Percentiles rank a stretch among this genome's conserved stretches.
Evolutionary conservation across 352 stramenopile genomes (phyloP).

Genomic region (Peronospora farinosa): DNA sequence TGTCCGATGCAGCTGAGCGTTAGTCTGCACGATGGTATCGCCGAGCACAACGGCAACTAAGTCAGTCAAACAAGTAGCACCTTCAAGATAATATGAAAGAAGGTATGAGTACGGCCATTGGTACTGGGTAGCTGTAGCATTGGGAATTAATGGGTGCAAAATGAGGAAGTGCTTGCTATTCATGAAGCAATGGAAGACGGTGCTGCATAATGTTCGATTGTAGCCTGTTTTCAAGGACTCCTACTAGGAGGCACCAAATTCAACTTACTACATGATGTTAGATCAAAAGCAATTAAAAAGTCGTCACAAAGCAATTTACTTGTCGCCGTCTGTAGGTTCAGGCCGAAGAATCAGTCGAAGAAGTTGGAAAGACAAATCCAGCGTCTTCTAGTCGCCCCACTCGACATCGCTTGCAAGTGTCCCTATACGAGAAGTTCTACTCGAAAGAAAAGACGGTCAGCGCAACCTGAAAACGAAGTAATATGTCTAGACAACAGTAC

Average conservation of each 20-base stretch:
- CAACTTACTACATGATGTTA: conserved; percentile 6
- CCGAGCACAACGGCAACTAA: conserved; percentile 52
- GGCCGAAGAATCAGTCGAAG: conserved; percentile 15
- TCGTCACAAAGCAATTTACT: conserved; percentile 7
- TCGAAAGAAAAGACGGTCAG: conserved; percentile 14
- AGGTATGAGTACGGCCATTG: conserved; percentile 36
- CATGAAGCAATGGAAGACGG: not conserved
- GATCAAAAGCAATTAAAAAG: conserved; percentile 1
- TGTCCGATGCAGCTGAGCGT: conserved; percentile 38
- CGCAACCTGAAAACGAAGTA: not conserved
- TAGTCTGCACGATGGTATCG: conserved; percentile 36
- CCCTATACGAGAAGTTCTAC: conserved; percentile 73
- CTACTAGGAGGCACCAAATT: not conserved
- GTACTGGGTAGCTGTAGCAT: not conserved
- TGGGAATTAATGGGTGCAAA: not conserved
- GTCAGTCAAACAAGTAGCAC: conserved; percentile 58
- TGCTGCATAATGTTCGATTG: not conserved
- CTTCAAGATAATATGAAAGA: conserved; percentile 49
- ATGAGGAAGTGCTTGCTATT: conserved; percentile 7
- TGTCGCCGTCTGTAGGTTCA: conserved; percentile 11
- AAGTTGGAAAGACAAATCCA: conserved; percentile 41
- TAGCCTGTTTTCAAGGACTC: not conserved
- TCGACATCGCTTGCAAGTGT: conserved; percentile 57
- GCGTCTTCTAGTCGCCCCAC: conserved; percentile 54
- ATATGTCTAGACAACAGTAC: conserved; percentile 23